Percentiles rank a stretch among this genome's conserved stretches.
These are phyloP conservation scores for Zopfia rhizophila DNA, from an alignment of 2,329 filamentous ascomycete species.

Conservation along the genomic window DNA sequence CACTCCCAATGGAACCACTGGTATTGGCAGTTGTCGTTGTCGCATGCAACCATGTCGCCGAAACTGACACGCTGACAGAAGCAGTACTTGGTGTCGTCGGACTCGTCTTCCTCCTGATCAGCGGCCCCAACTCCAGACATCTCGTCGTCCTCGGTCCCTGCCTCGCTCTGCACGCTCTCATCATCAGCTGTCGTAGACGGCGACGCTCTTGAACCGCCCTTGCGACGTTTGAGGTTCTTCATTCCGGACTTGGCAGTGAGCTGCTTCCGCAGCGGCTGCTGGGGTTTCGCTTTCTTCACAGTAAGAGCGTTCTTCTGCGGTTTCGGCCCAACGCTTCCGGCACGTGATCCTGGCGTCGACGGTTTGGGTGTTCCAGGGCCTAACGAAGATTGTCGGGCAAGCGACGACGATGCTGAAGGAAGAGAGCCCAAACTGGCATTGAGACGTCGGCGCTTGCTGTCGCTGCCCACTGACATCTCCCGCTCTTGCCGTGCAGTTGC, in stretches of 20 bases:
- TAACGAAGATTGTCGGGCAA: conserved; percentile 68
- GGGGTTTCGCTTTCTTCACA: conserved; percentile 66
- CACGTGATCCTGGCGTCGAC: conserved; percentile 64
- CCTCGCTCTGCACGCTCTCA: conserved; percentile 63
- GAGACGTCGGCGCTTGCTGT: conserved; percentile 69
- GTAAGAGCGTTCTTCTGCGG: conserved; percentile 57
- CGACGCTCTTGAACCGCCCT: conserved; percentile 48
- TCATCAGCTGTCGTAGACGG: conserved; percentile 60
- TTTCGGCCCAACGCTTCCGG: conserved; percentile 67
- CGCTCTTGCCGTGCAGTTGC: conserved; percentile 55
- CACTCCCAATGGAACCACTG: conserved; percentile 89
- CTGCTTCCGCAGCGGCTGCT: conserved; percentile 56
- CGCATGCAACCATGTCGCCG: conserved; percentile 89
- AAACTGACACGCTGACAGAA: conserved; percentile 85
- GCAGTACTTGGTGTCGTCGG: conserved; percentile 82
- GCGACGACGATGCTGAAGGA: conserved; percentile 61
- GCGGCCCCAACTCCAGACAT: conserved; percentile 61
- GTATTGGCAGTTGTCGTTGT: conserved; percentile 81
- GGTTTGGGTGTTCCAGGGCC: conserved; percentile 73
- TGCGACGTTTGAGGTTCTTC: conserved; percentile 48
- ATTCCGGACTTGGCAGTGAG: conserved; percentile 46
- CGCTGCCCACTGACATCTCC: conserved; percentile 64
- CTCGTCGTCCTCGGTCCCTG: conserved; percentile 56
- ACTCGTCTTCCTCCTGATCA: conserved; percentile 69
- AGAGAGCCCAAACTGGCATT: conserved; percentile 64